A percentile compares a stretch with the other conserved stretches of the same genome.
Conservation (phyloP, 2,329 filamentous ascomycete genomes). For the Cadophora gregata region DNA sequence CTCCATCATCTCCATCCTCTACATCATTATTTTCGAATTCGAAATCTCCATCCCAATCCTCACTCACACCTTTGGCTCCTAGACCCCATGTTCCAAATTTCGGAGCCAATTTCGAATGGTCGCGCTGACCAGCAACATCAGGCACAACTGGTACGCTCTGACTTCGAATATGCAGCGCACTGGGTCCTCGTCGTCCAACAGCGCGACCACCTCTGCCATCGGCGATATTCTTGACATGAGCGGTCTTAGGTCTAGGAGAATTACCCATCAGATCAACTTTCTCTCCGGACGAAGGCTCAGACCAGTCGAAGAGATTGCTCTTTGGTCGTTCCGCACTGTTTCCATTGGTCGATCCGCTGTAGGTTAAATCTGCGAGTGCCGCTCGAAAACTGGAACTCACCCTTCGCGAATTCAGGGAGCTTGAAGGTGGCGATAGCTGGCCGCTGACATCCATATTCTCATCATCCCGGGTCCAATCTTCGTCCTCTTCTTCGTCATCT, state of each 20-base stretch:
- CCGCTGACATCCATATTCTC: conserved; percentile 60
- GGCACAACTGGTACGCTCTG: conserved; percentile 80
- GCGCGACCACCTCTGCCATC: conserved; percentile 74
- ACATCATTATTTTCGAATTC: conserved; percentile 61
- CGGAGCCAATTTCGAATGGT: conserved; percentile 57
- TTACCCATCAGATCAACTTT: conserved; percentile 64
- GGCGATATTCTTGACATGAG: conserved; percentile 76
- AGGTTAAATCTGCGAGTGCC: conserved; percentile 59
- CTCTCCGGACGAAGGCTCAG: conserved; percentile 68
- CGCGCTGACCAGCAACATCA: conserved; percentile 61
- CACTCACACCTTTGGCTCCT: conserved; percentile 78
- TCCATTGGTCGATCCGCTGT: conserved; percentile 50
- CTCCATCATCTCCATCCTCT: conserved; percentile 49
- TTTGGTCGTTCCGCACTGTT: conserved; percentile 56
- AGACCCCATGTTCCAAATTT: conserved; percentile 86
- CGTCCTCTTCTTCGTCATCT: conserved; percentile 68
- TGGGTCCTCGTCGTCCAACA: conserved; percentile 70
- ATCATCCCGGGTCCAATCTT: conserved; percentile 64
- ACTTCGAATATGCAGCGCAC: conserved; percentile 72
- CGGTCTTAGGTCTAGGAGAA: conserved; percentile 72
- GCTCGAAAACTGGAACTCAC: conserved; percentile 60
- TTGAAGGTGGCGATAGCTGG: conserved; percentile 62
- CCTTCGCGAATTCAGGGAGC: conserved; percentile 58
- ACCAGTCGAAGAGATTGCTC: conserved; percentile 81
- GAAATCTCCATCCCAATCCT: conserved; percentile 92